A percentile compares a stretch with the other conserved stretches of the same genome.
Evolutionary conservation across 1,284 basidiomycete species (phyloP).

Genomic region (Tilletia horrida): DNA sequence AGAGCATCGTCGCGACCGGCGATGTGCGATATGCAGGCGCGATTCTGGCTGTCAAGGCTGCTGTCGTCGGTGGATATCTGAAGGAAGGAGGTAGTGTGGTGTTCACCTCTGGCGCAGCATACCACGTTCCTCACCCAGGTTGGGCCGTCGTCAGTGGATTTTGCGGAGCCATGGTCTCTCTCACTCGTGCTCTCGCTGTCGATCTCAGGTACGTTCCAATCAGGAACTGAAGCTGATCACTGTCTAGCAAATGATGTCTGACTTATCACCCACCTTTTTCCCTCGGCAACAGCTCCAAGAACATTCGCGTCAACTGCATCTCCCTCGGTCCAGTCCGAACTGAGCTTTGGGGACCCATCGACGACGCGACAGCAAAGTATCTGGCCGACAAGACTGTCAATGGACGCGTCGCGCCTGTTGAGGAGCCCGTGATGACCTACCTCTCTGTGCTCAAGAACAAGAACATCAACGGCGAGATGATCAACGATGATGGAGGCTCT

Average conservation of each 20-base stretch:
- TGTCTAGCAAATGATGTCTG: too few species aligned
- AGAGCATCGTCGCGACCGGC: slow-evolving; percentile 26
- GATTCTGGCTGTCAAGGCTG: slow-evolving; percentile 31
- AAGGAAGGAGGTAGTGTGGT: slow-evolving; percentile 23
- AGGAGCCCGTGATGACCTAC: slow-evolving; percentile 29
- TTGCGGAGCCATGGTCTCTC: slow-evolving; percentile 23
- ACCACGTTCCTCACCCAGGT: slow-evolving; percentile 22
- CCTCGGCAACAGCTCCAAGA: background rate
- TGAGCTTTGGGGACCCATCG: slow-evolving; percentile 29
- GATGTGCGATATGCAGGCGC: slow-evolving; percentile 23
- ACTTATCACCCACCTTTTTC: background rate
- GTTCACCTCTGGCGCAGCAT: slow-evolving; percentile 30
- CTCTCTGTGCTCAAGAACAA: slow-evolving; percentile 36
- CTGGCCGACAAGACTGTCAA: slow-evolving; percentile 22
- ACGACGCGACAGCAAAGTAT: slow-evolving; percentile 6
- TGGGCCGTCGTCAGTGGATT: slow-evolving; percentile 24
- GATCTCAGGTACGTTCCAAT: slow-evolving; percentile 25
- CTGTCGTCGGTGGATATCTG: slow-evolving; percentile 10
- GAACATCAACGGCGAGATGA: slow-evolving; percentile 30
- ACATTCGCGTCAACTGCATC: slow-evolving; percentile 33
- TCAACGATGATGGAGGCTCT: slow-evolving; percentile 24
- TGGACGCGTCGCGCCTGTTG: slow-evolving; percentile 21
- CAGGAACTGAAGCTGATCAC: too few species aligned
- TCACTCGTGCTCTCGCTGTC: slow-evolving; percentile 27
- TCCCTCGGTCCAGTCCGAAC: slow-evolving; percentile 30